Conservation (phyloP, 352 stramenopile genomes). For the Elongisporangium undulatum region DNA sequence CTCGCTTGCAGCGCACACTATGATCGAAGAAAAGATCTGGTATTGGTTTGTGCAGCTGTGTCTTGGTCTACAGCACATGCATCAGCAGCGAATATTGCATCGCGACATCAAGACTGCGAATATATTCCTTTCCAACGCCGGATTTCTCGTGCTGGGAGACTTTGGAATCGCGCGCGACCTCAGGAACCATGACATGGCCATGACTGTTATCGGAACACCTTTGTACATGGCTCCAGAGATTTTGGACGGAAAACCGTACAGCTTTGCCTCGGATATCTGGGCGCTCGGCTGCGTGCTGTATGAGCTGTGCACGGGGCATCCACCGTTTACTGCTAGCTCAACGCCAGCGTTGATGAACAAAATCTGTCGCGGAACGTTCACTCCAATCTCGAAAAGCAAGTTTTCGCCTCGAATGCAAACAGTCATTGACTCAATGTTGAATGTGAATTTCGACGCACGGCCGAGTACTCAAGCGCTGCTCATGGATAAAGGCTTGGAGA, state of each 20-base stretch:
- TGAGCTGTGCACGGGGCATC: conserved; percentile 67
- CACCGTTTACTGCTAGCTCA: conserved; percentile 48
- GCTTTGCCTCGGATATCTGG: conserved; percentile 84
- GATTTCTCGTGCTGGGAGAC: conserved; percentile 85
- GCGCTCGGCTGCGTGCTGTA: conserved; percentile 86
- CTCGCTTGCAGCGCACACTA: conserved; percentile 14
- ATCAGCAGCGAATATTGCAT: conserved; percentile 72
- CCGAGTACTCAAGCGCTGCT: conserved; percentile 35
- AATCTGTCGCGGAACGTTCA: conserved; percentile 42
- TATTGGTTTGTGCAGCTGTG: conserved; percentile 91
- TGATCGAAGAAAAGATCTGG: conserved; percentile 76
- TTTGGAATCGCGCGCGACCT: conserved; percentile 76
- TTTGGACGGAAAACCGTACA: conserved; percentile 74
- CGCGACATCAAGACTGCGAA: conserved; percentile 93
- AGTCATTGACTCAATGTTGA: conserved; percentile 33
- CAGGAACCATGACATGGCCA: conserved; percentile 29
- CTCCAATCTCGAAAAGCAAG: conserved; percentile 19
- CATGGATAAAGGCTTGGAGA: conserved; percentile 10
- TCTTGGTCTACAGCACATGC: conserved; percentile 88
- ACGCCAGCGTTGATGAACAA: conserved; percentile 48
- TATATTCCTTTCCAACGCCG: conserved; percentile 56
- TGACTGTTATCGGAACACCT: conserved; percentile 85
- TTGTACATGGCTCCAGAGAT: conserved; percentile 90
- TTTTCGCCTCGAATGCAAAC: conserved; percentile 29
- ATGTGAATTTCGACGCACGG: conserved; percentile 18